Base-by-base conservation (phyloP, 768 basidiomycete species). In the Coprinopsis marcescibilis region DNA sequence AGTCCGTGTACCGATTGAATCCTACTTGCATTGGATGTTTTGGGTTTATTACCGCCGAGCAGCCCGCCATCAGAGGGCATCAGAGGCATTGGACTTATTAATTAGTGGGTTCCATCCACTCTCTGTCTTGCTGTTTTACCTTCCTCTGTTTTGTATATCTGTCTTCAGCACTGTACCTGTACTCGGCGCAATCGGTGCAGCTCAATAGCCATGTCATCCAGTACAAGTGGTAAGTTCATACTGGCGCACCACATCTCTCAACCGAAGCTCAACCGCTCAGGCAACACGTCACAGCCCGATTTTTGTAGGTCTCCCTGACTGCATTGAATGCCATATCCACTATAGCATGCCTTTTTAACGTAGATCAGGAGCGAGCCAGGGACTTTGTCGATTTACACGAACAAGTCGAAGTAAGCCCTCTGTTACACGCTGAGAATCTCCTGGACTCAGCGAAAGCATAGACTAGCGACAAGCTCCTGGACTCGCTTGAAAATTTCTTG, bases 321-420 rank as follows among this genome's bases (percentile, higher is more conserved):
- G 8, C 11, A 29, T 23, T 37, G 36, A 14, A 8, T 13, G 14
- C 6, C 13, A 30, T 23, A 38, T n/a, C 26, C 26, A 45, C 11
- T 27, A 44, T 39, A 38, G 21, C 41, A 38, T 23, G 20, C 21
- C 20, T 24, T 46, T 29, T 45, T 17, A 24, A 26, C n/a, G 24
- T 45, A 60, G 72, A 71, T 57, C 65, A 66, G 47, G 63, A 58
- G 35, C 60, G 66, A 52, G 73, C 69, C 2, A 71, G 66, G 45
- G 88, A 93, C 52, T 93, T 86, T 57, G 72, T 89, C 19, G 87
- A 91, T 39, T 77, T 95, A n/a, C 89, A 93, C 65, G 82, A 89
- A 52, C 89, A 95, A 70, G 88, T 95, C 44, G 76, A 91, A 71
- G 92, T 90, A 54, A 12, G 62, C 26, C 34, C 30, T 41, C 12